Evolutionary conservation across 2,329 filamentous ascomycete species (phyloP), one percentile per base, ranked within the genome.

Genomic region (Cercospora sp.): DNA sequence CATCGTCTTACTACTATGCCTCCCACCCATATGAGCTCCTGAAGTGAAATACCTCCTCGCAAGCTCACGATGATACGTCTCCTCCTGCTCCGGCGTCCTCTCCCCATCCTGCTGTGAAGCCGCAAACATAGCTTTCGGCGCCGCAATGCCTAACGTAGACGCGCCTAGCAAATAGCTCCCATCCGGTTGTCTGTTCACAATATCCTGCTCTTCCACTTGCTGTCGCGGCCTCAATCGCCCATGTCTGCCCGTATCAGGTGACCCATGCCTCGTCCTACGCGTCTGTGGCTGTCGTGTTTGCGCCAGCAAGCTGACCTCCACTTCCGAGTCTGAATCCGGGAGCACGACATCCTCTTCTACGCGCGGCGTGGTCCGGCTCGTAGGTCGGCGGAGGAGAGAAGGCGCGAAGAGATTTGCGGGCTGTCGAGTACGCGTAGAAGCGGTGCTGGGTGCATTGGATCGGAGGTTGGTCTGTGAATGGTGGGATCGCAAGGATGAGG

Each of bases 111-210:
- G 57, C 55, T 65, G 63, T 57, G 48, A 60, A 33, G n/a, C 13
- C 28, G 48, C 63, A 53, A 69, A 70, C 45, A 70, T 68, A 8
- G 63, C 33, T 36, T 59, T 30, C 23, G 63, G 42, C 18, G 63
- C 63, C 55, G 62, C 42, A 16, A 48, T 55, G 3, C 66, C 66
- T 28, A 64, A 39, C 36, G 63, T 55, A n/a, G 63, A 39, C 7
- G 66, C 68, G 23, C 66, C 73, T 12, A 75, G 67, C 48, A 77
- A 64, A 55, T 72, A 75, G 9, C 65, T 71, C 5, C 75, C 75
- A 60, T 75, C 71, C 13, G 72, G 51, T 59, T 72, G 73, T 66
- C 75, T 57, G 53, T 74, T 75, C 31, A 77, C 75, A 28, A 77
- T 72, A 5, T 76, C 74, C 59, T 63, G 48, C 45, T 73, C 70